Conservation (phyloP, 73 alveolate genomes). For the Blepharisma stoltei region DNA sequence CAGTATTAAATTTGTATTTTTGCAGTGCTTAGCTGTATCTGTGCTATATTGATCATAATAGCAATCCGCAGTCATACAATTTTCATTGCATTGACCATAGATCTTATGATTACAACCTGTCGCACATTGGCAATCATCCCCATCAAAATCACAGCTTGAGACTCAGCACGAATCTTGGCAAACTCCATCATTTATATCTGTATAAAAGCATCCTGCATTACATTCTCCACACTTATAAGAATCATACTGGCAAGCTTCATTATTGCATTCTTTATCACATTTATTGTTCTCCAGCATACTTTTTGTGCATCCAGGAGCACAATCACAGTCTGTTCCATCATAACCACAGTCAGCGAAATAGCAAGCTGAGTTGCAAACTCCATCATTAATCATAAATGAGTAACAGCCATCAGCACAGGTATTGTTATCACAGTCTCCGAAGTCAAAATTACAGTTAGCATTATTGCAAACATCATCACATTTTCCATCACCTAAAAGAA, state of each 20-base stretch:
- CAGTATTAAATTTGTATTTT: too few species aligned
- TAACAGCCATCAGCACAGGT: constrained; percentile 13
- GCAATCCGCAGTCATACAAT: too few species aligned
- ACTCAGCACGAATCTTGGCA: not conserved
- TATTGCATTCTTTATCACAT: constrained; percentile 7
- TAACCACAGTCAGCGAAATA: constrained; percentile 1
- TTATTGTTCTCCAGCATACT: not conserved
- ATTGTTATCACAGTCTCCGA: not conserved
- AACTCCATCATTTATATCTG: not conserved
- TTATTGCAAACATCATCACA: not conserved
- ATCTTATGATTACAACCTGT: not conserved
- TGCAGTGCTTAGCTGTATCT: too few species aligned
- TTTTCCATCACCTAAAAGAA: not conserved
- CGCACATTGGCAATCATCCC: not conserved
- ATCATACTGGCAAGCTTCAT: not conserved
- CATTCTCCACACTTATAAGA: not conserved
- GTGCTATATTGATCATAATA: too few species aligned
- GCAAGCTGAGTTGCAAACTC: constrained; percentile 17
- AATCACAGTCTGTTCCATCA: constrained; percentile 18
- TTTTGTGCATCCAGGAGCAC: not conserved
- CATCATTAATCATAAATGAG: not conserved
- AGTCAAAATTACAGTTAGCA: not conserved
- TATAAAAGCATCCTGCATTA: not conserved
- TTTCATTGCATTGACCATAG: too few species aligned
- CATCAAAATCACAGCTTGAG: constrained; percentile 1